Evolutionary conservation across 192 early-diverging fungal species (phyloP).

Genomic region (Spinellus fusiger): DNA sequence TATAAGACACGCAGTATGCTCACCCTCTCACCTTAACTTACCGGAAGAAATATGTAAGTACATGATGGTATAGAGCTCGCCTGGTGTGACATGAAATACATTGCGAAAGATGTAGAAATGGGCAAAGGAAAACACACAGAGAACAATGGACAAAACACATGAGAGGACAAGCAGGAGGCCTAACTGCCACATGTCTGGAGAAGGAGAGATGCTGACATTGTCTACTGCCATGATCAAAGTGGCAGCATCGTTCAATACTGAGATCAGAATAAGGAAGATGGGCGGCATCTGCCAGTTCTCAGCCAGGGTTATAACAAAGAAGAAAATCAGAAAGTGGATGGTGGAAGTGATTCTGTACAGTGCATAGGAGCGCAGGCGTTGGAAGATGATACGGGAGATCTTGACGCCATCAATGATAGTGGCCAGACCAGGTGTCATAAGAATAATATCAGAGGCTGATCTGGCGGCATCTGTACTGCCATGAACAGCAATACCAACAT

Average conservation of each 20-base stretch:
- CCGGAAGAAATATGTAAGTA: slow-evolving; percentile 67
- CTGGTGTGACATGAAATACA: slow-evolving; percentile 10
- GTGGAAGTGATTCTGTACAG: slow-evolving; percentile 73
- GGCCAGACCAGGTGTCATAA: slow-evolving; percentile 58
- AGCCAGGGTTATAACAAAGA: slow-evolving; percentile 63
- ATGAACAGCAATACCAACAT: slow-evolving; percentile 75
- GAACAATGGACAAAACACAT: slow-evolving; percentile 49
- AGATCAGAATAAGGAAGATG: slow-evolving; percentile 59
- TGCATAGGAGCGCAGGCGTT: slow-evolving; percentile 65
- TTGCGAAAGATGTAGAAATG: slow-evolving; percentile 58
- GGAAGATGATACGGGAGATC: slow-evolving; percentile 66
- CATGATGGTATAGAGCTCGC: slow-evolving; percentile 58
- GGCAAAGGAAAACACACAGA: slow-evolving; percentile 57
- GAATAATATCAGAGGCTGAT: slow-evolving; percentile 73
- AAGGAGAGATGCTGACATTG: slow-evolving; percentile 56
- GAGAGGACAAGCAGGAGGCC: slow-evolving; percentile 63
- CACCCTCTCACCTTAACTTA: neutral
- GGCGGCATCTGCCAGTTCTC: slow-evolving; percentile 65
- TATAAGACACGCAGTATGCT: neutral
- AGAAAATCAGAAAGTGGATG: slow-evolving; percentile 74
- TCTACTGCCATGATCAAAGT: slow-evolving; percentile 72
- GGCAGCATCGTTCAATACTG: slow-evolving; percentile 64
- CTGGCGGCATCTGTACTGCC: slow-evolving; percentile 74
- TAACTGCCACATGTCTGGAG: slow-evolving; percentile 71
- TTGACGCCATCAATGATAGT: slow-evolving; percentile 74